Conservation (phyloP, 345 rosid genomes). For the Citrus trifoliata region DNA sequence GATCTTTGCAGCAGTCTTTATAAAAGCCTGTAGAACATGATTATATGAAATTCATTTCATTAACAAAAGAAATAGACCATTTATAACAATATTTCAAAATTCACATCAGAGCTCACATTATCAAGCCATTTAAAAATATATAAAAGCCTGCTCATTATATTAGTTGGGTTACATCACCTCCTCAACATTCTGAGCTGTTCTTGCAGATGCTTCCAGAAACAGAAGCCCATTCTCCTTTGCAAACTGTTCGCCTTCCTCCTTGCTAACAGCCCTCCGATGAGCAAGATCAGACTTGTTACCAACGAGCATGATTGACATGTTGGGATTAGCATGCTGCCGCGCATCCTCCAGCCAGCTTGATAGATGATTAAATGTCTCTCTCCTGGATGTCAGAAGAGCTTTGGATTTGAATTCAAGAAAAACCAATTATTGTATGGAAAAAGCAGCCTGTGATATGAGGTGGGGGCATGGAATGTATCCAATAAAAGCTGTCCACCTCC, state of each 20-base stretch:
- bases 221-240: slow-evolving; percentile 91
- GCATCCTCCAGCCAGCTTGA: slow-evolving; percentile 99
- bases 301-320: slow-evolving; percentile 86
- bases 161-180: slow-evolving; percentile 47
- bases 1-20: slow-evolving; percentile 86
- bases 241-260: slow-evolving; percentile 97
- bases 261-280: slow-evolving; percentile 88
- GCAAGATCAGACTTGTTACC: slow-evolving; percentile 95
- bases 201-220: slow-evolving; percentile 95
- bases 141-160: not conserved
- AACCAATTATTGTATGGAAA: not conserved
- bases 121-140: not conserved
- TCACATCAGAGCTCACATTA: not conserved
- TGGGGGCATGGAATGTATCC: not conserved
- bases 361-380: slow-evolving; percentile 96
- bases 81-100: not conserved
- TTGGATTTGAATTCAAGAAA: slow-evolving; percentile 10
- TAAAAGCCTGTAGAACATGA: slow-evolving; percentile 62
- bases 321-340: slow-evolving; percentile 96
- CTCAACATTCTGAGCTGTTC: slow-evolving; percentile 97
- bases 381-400: slow-evolving; percentile 45
- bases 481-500: not conserved
- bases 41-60: not conserved
- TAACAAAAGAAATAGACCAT: not conserved
- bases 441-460: not conserved